Conservation (phyloP, 768 basidiomycete genomes). For the Lenzites betulinus region DNA sequence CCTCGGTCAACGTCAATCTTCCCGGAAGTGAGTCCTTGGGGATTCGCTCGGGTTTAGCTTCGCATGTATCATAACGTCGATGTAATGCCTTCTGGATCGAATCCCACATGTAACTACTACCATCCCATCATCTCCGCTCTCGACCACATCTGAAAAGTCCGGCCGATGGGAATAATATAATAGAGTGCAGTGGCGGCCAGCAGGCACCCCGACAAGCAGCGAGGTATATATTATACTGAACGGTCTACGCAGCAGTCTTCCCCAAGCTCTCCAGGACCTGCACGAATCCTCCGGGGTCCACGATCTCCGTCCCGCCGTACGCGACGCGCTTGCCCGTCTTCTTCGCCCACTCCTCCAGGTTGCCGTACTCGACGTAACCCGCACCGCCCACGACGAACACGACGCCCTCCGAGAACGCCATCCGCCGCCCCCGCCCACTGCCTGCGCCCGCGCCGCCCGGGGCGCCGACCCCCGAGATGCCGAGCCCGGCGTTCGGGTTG, state of each 20-base stretch:
- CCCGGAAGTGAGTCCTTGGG: slow-evolving; percentile 47
- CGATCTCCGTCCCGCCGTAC: slow-evolving; percentile 95
- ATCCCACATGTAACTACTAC: neutral
- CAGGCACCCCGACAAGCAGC: no score
- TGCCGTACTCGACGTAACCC: slow-evolving; percentile 96
- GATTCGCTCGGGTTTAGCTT: neutral
- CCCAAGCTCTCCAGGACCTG: slow-evolving; percentile 67
- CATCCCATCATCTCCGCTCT: slow-evolving; percentile 1
- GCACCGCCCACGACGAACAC: slow-evolving; percentile 97
- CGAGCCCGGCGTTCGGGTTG: slow-evolving; percentile 45
- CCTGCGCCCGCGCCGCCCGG: slow-evolving; percentile 32
- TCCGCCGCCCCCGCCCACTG: slow-evolving; percentile 48
- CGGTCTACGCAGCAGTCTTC: slow-evolving; percentile 31
- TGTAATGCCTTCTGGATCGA: slow-evolving; percentile 2
- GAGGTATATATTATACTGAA: neutral
- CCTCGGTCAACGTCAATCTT: slow-evolving; percentile 66
- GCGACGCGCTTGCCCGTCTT: slow-evolving; percentile 83
- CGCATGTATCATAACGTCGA: neutral
- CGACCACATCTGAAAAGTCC: neutral
- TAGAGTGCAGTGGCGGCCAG: neutral
- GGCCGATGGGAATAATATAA: neutral
- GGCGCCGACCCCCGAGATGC: slow-evolving; percentile 44
- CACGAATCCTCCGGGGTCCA: slow-evolving; percentile 88
- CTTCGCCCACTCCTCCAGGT: slow-evolving; percentile 90
- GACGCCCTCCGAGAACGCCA: slow-evolving; percentile 86